A percentile compares a stretch with the other conserved stretches of the same genome.
These are phyloP conservation scores for Melastoma malabathricum DNA, from an alignment of 345 rosid genomes.

Conservation along the genomic window DNA sequence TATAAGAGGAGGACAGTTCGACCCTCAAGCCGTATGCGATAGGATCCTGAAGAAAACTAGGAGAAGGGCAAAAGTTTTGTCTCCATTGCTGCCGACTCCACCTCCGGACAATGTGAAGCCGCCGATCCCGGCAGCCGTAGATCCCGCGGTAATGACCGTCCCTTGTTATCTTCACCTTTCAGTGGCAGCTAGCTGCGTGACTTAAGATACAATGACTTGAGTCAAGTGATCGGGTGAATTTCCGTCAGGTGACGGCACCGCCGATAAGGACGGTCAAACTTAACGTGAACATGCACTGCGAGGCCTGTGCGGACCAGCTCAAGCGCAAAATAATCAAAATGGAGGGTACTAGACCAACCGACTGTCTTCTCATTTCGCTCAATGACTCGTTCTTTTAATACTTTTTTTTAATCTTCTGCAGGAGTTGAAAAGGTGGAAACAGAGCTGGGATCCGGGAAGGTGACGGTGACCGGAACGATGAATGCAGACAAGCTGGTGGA, in stretches of 20 bases:
- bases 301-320: constrained; percentile 89
- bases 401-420: constrained; percentile 9
- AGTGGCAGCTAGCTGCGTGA: too few relatives aligned
- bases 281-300: constrained; percentile 80
- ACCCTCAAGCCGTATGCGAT: constrained; percentile 67
- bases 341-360: constrained; percentile 41
- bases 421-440: constrained; percentile 74
- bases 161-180: too few relatives aligned
- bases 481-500: constrained; percentile 68
- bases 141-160: too few relatives aligned
- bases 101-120: constrained; percentile 40
- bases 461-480: constrained; percentile 83
- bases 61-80: constrained; percentile 58
- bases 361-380: not conserved
- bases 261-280: constrained; percentile 53
- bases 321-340: constrained; percentile 77
- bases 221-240: too few relatives aligned
- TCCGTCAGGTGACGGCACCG: constrained; percentile 38
- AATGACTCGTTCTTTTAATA: not conserved
- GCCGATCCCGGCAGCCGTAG: constrained; percentile 8
- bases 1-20: constrained; percentile 52
- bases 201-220: too few relatives aligned
- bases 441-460: constrained; percentile 57
- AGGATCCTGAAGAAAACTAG: constrained; percentile 69
- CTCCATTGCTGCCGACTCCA: constrained; percentile 49